Evolutionary conservation across 257 asterid genomes (phyloP).

Genomic region (Parsonsia alboflavescens): DNA sequence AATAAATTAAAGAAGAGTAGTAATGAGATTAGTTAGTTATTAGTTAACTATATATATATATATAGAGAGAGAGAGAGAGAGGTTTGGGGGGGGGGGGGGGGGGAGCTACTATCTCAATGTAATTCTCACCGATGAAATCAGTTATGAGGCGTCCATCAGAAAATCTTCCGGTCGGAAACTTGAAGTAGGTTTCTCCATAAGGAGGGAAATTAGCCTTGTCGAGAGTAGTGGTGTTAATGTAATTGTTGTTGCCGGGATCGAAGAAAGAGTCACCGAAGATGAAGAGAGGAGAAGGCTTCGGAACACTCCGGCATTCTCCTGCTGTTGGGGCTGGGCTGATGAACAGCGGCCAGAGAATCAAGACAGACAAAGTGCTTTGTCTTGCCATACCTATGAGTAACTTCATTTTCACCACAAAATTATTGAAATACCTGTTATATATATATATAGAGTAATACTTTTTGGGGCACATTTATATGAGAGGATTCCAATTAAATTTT

Average conservation of each 20-base stretch:
- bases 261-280: slow-evolving; percentile 65
- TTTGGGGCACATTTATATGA: too few species aligned
- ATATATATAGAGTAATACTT: too few species aligned
- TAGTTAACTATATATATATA: background rate
- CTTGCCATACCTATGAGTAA: background rate
- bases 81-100: too few species aligned
- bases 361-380: background rate
- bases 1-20: too few species aligned
- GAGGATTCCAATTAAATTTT: too few species aligned
- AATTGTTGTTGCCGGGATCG: slow-evolving; percentile 73
- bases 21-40: background rate
- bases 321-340: background rate
- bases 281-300: slow-evolving; percentile 29
- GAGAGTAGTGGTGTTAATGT: slow-evolving; percentile 60
- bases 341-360: background rate
- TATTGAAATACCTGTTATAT: background rate
- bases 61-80: too few species aligned
- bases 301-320: slow-evolving; percentile 4
- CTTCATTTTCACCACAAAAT: background rate
- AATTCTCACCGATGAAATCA: slow-evolving; percentile 47
- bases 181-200: slow-evolving; percentile 52
- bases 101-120: too few species aligned
- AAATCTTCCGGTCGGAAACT: slow-evolving; percentile 62
- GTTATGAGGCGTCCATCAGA: slow-evolving; percentile 72
- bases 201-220: slow-evolving; percentile 68